phyloP scores from a whole-genome alignment of 2,329 filamentous ascomycete genomes.

The Domatiomyces globalis region DNA sequence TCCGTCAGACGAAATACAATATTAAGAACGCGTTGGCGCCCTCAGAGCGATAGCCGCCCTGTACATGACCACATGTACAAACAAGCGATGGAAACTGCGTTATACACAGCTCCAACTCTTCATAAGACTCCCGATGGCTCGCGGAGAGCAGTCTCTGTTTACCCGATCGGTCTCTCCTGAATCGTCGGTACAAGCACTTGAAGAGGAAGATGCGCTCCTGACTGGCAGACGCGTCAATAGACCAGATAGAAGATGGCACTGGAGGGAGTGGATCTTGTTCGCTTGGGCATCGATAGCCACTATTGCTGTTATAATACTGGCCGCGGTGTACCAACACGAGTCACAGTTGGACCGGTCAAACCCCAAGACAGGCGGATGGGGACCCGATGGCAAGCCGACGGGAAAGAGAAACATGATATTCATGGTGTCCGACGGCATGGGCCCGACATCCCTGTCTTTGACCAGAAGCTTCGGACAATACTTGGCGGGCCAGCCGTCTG shows the following conservation, averaged over 20 bases:
- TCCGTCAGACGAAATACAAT: too few species aligned
- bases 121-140: slow-evolving; percentile 7
- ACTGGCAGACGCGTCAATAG: slow-evolving; percentile 36
- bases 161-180: slow-evolving; percentile 43
- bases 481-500: slow-evolving; percentile 54
- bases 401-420: slow-evolving; percentile 90
- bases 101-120: not conserved
- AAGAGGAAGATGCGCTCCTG: slow-evolving; percentile 50
- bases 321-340: slow-evolving; percentile 63
- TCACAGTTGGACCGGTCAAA: slow-evolving; percentile 28
- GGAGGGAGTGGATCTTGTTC: slow-evolving; percentile 64
- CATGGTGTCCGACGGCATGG: slow-evolving; percentile 99
- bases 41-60: not conserved
- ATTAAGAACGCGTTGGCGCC: too few species aligned
- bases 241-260: slow-evolving; percentile 35
- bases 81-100: not conserved
- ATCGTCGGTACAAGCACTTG: slow-evolving; percentile 41
- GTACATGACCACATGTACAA: not conserved
- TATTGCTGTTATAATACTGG: slow-evolving; percentile 60
- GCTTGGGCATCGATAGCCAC: slow-evolving; percentile 73
- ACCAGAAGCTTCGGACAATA: slow-evolving; percentile 78
- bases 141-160: slow-evolving; percentile 38
- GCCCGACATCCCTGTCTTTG: slow-evolving; percentile 74
- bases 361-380: slow-evolving; percentile 22
- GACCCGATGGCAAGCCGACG: slow-evolving; percentile 29